Conservation (phyloP, 2,329 filamentous ascomycete species). For the Parafenestella ontariensis region DNA sequence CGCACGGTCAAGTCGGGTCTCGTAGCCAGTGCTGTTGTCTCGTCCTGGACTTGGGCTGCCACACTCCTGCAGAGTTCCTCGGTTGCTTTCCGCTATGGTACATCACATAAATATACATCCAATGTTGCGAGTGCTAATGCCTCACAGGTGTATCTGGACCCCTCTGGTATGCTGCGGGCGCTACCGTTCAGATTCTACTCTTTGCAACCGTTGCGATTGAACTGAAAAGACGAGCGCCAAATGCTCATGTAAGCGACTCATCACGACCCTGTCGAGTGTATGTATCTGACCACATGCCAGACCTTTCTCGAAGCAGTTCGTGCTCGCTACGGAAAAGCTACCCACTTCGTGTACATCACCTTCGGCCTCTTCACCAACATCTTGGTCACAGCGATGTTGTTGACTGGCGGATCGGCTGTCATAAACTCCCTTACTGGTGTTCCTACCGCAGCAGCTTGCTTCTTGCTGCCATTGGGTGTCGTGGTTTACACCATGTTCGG, state of each 20-base stretch:
- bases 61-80: constrained; percentile 40
- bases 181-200: constrained; percentile 42
- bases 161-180: constrained; percentile 44
- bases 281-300: constrained; percentile 57
- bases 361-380: constrained; percentile 85
- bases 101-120: background rate
- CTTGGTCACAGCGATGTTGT: constrained; percentile 87
- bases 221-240: constrained; percentile 42
- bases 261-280: rapidly evolving
- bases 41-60: constrained; percentile 41
- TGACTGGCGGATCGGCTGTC: constrained; percentile 83
- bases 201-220: constrained; percentile 43
- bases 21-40: constrained; percentile 39
- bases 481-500: constrained; percentile 77
- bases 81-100: constrained; percentile 45
- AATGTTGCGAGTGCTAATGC: background rate
- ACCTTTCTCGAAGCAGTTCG: constrained; percentile 82
- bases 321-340: constrained; percentile 76
- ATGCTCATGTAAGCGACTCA: constrained; percentile 32
- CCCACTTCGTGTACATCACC: constrained; percentile 79
- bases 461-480: constrained; percentile 80
- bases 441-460: constrained; percentile 80
- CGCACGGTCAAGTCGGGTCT: constrained; percentile 42
- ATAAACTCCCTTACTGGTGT: constrained; percentile 62
- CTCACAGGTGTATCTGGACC: constrained; percentile 37